Evolutionary conservation across 139 green algal genomes (phyloP), one percentile per base, ranked within the genome.

Genomic region (Tetradesmus lagerheimii): DNA sequence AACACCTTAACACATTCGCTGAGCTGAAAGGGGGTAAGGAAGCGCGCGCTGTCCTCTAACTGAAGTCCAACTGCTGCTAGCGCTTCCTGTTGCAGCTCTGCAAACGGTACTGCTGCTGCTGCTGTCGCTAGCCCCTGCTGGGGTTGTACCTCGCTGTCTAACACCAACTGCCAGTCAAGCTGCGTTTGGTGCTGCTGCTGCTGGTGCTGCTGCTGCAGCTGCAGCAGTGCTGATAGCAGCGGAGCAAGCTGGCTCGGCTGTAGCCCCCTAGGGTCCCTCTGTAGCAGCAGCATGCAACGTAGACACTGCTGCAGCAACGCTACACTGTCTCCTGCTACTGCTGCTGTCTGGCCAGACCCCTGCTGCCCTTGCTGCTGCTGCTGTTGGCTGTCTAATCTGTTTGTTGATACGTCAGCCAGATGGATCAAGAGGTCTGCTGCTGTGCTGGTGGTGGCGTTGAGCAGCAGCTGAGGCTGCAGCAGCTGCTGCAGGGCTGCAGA

Each of bases 131-230:
- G 66, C 1, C 47, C 43, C 25, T 39, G 37, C 83, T 77, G 83
- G 5, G 75, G 64, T 53, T 38, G 64, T 12, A 64, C 0, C 0
- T 71, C 47, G 20, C 6, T 38, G 25, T 79, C 78, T 23, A 45
- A 11, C 9, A 12, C 8, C 23, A 62, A 14, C 78, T 62, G 41
- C 39, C 37, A 34, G 4, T 66, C 31, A 16, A 34, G 62, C 83
- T 53, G 38, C 37, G 29, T 14, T 14, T 80, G 38, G 35, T 81
- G 62, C 37, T 80, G 62, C 39, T 79, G 62, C 83, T 88, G 83
- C 83, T 88, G 38, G 57, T 88, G 83, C 23, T 27, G 37, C 64
- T 81, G 83, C 83, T 88, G 83, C 64, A 88, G 83, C 38, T 81
- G 64, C 83, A 80, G 64, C 27, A 64, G 11, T 41, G 38, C 62